Conservation (phyloP, 352 stramenopile species). For the Phytophthora fragariae region DNA sequence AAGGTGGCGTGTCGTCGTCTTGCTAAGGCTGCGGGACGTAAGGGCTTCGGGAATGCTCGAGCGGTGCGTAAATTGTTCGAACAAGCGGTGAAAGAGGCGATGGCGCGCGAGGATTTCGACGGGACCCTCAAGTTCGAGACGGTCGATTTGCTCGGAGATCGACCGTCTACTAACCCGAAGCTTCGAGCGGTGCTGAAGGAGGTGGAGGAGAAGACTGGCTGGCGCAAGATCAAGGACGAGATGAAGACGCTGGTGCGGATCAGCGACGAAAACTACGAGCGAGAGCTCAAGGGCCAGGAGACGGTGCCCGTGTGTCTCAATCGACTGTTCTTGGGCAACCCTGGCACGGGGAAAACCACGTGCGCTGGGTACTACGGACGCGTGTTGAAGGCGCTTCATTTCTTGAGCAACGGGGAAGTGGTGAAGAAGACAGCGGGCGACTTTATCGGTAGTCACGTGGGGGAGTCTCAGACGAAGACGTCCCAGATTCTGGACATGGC, state of each 20-base stretch:
- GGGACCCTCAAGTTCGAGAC: slow-evolving; percentile 58
- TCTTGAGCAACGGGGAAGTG: slow-evolving; percentile 91
- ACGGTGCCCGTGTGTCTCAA: slow-evolving; percentile 82
- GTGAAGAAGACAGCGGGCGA: slow-evolving; percentile 90
- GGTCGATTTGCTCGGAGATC: slow-evolving; percentile 81
- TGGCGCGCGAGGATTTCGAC: slow-evolving; percentile 77
- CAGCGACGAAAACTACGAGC: slow-evolving; percentile 86
- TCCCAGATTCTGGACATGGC: slow-evolving; percentile 79
- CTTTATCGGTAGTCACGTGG: slow-evolving; percentile 84
- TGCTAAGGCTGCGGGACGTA: slow-evolving; percentile 61
- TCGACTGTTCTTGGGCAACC: slow-evolving; percentile 91
- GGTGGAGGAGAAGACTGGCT: slow-evolving; percentile 81
- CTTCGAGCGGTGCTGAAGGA: slow-evolving; percentile 59
- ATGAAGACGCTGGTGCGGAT: slow-evolving; percentile 77
- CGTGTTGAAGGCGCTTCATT: slow-evolving; percentile 89
- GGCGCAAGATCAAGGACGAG: slow-evolving; percentile 80
- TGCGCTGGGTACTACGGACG: slow-evolving; percentile 88
- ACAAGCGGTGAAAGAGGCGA: slow-evolving; percentile 59
- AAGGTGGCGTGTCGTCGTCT: slow-evolving; percentile 78
- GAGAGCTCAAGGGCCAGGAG: slow-evolving; percentile 72
- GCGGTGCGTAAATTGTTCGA: slow-evolving; percentile 84
- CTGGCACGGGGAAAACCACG: slow-evolving; percentile 94
- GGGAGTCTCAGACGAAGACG: slow-evolving; percentile 91
- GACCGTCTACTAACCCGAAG: slow-evolving; percentile 81
- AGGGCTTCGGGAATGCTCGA: slow-evolving; percentile 91